Conservation (phyloP, 148 eudicot genomes). For the Pharnaceum exiguum region DNA sequence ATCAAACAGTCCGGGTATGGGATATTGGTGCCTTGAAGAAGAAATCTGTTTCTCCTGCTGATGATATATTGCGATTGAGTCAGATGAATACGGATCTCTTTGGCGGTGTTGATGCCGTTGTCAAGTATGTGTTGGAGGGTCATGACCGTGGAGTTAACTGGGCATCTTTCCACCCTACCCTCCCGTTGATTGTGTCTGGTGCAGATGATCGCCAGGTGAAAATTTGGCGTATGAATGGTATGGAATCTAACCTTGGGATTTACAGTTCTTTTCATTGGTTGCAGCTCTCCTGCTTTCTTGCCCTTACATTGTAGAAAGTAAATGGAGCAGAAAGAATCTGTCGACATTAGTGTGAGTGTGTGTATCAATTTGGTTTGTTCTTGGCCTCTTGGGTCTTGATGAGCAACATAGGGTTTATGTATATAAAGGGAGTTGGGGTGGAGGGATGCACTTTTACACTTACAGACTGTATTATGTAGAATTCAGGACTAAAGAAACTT, state of each 20-base stretch:
- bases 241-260: conserved; percentile 10
- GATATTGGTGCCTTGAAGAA: conserved; percentile 84
- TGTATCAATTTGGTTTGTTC: too few relatives aligned
- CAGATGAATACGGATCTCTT: conserved; percentile 91
- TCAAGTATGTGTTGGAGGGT: conserved; percentile 85
- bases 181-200: conserved; percentile 68
- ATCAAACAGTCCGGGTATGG: conserved; percentile 91
- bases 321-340: too few relatives aligned
- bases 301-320: too few relatives aligned
- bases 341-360: too few relatives aligned
- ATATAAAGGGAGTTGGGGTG: too few relatives aligned
- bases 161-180: conserved; percentile 92
- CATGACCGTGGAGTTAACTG: conserved; percentile 98
- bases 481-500: too few relatives aligned
- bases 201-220: conserved; percentile 87
- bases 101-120: conserved; percentile 80
- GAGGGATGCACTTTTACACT: too few relatives aligned
- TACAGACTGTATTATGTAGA: too few relatives aligned
- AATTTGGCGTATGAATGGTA: conserved; percentile 85
- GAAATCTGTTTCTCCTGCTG: conserved; percentile 85
- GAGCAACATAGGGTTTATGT: too few relatives aligned
- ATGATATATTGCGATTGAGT: conserved; percentile 75
- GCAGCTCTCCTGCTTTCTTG: too few relatives aligned
- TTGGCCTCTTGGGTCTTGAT: too few relatives aligned
- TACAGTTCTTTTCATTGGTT: background rate